Evolutionary conservation across 2,329 filamentous ascomycete genomes (phyloP).

Genomic region (Botryotinia narcissicola): DNA sequence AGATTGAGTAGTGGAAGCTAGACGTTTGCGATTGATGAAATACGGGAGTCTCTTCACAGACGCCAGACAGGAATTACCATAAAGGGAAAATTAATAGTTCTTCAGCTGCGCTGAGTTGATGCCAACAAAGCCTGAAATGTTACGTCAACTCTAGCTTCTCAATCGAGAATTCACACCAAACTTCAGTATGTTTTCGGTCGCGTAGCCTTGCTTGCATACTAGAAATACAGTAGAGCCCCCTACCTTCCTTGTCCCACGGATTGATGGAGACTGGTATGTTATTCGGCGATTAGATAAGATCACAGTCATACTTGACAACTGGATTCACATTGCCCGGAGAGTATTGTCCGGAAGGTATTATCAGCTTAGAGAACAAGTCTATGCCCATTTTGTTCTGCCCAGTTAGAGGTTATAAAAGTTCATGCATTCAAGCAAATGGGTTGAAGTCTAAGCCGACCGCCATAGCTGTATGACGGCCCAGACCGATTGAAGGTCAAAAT

Average conservation of each 20-base stretch:
- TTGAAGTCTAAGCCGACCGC: background rate
- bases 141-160: background rate
- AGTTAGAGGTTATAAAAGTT: too few relatives aligned
- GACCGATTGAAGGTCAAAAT: background rate
- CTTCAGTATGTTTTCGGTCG: background rate
- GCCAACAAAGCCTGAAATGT: background rate
- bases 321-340: background rate
- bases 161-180: background rate
- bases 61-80: background rate
- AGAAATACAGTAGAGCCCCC: background rate
- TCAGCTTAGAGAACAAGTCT: background rate
- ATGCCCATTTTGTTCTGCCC: background rate
- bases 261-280: background rate
- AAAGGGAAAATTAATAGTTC: background rate
- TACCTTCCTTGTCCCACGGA: background rate
- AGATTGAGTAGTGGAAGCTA: background rate
- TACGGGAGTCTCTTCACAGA: background rate
- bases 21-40: background rate
- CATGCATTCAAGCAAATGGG: background rate
- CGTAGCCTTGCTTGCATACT: background rate
- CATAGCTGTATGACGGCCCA: background rate
- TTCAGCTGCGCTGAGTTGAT: background rate
- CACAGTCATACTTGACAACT: background rate
- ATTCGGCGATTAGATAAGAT: constrained; percentile 15
- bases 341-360: background rate